Evolutionary conservation across 371 early-diverging fungal genomes (phyloP).

Genomic region (Mucor plumbeus): DNA sequence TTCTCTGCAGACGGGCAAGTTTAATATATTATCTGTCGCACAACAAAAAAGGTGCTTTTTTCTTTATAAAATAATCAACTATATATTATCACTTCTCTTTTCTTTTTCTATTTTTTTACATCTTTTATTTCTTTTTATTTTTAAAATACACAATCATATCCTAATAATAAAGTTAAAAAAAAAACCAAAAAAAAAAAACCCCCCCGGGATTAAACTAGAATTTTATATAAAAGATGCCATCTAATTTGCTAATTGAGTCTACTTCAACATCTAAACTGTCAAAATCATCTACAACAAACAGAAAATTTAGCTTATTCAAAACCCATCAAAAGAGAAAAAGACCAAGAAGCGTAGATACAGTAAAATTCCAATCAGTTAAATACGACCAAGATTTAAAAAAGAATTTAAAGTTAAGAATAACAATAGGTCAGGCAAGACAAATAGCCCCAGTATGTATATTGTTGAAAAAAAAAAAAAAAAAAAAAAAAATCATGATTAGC

Average conservation of each 20-base stretch:
- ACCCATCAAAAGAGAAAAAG: not conserved
- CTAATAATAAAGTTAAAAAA: not conserved
- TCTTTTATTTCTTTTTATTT: not conserved
- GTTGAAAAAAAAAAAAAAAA: not conserved
- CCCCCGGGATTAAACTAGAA: not conserved
- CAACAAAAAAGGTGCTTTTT: not conserved
- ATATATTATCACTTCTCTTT: not conserved
- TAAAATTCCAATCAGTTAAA: not conserved
- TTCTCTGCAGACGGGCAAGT: conserved; percentile 60
- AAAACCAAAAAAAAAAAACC: not conserved
- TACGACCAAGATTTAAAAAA: not conserved
- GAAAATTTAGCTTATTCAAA: not conserved
- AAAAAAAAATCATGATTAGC: not conserved
- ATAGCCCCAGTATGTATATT: conserved; percentile 1
- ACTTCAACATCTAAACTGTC: not conserved
- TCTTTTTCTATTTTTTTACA: not conserved
- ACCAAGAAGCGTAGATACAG: not conserved
- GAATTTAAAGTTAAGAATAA: conserved; percentile 4
- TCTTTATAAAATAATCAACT: not conserved
- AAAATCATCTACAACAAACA: conserved; percentile 2
- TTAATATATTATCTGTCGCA: conserved; percentile 22
- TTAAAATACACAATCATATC: not conserved
- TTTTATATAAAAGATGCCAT: not conserved
- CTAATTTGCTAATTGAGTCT: not conserved
- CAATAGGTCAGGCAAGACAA: conserved; percentile 11